These are phyloP conservation scores for Abrus precatorius DNA, from an alignment of 306 rosid genomes.

Conservation along the genomic window DNA sequence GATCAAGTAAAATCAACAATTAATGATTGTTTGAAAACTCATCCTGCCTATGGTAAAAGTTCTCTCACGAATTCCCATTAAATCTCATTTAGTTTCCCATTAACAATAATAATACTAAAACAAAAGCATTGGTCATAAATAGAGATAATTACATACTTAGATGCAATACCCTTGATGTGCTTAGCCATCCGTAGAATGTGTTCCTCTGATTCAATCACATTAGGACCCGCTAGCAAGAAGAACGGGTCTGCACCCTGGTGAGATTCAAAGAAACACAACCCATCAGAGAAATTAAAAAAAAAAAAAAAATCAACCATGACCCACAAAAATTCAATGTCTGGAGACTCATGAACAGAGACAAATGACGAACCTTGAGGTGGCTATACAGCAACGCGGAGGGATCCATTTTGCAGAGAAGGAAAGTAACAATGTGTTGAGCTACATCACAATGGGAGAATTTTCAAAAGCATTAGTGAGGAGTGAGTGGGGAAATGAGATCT, in stretches of 20 bases:
- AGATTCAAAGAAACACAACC: constrained; percentile 44
- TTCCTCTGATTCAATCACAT: constrained; percentile 95
- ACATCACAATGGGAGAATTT: neutral
- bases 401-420: constrained; percentile 40
- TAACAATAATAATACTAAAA: neutral
- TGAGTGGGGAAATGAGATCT: constrained; percentile 28
- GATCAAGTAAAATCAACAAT: neutral
- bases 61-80: constrained; percentile 17
- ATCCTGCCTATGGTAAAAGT: neutral
- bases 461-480: neutral
- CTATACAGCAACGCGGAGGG: constrained; percentile 32
- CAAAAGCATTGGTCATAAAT: neutral
- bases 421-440: constrained; percentile 1
- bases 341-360: constrained; percentile 36
- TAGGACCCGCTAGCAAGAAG: constrained; percentile 92
- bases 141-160: constrained; percentile 64
- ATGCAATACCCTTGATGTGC: constrained; percentile 69
- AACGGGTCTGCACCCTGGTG: constrained; percentile 83
- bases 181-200: constrained; percentile 85
- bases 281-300: neutral
- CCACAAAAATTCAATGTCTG: neutral
- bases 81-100: constrained; percentile 9
- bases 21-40: constrained; percentile 7
- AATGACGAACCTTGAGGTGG: constrained; percentile 53
- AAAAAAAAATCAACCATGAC: neutral